Evolutionary conservation across 202 grass and related monocot species (phyloP), one percentile per base, ranked within the genome.

Genomic region (Dendrocalamus latiflorus): DNA sequence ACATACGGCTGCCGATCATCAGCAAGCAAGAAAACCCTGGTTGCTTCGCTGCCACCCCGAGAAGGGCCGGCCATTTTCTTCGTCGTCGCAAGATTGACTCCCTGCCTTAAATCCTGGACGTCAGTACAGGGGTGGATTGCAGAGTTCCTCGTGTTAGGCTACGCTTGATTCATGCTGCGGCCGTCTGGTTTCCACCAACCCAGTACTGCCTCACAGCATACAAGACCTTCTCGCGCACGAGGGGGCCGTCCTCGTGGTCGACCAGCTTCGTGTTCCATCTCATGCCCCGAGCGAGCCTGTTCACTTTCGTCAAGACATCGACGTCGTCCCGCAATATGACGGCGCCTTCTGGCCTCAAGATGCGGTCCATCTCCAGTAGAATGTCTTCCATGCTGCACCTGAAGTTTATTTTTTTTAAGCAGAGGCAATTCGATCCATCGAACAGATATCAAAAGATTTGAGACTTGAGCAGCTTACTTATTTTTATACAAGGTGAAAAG

Each of bases 341-440:
- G 4, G 91, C 83, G 1, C 95, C 95, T 90, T 98, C 95, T 30
- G 95, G 95, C 80, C 95, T 93, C 83, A 98, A 81, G 72, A 98
- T 89, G 63, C 95, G 91, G 71, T 98, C 93, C 93, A 98, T 98
- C 79, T 98, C 95, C 48, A 98, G 83, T 54, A 98, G 89, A 75
- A 95, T 86, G 48, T 91, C 95, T 62, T 98, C 93, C 87, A 89
- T 91, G 74, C 87, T 91, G 57, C 95, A 98, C 57, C 95, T 98
- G 66, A 76, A 65, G 62, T 65, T 11, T 22, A 30, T n/a, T n/a
- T n/a, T 91, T 88, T 68, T 42, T n/a, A 43, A 59, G 48, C 42
- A 28, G 3, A 5, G 61, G 41, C 18, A 43, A 61, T 49, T 65
- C 24, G 9, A 65, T 39, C 3, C 42, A 25, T 8, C 4, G 1